Percentiles rank a stretch among this genome's conserved stretches.
These are phyloP conservation scores for Aulographum hederae DNA, from an alignment of 2,329 filamentous ascomycete genomes.

Conservation along the genomic window DNA sequence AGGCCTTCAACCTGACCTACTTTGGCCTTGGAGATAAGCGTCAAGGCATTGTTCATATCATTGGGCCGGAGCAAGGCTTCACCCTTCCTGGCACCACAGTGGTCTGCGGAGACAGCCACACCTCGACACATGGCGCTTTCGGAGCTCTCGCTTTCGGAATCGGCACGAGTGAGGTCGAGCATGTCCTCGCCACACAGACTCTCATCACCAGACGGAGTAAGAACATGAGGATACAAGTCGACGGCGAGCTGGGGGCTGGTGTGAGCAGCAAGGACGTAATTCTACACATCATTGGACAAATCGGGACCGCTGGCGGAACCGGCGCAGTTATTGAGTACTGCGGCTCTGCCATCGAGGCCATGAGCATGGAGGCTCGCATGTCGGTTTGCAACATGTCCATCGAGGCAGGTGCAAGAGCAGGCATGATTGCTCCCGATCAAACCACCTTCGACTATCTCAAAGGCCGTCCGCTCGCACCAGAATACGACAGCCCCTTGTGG, in stretches of 20 bases:
- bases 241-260: conserved; percentile 74
- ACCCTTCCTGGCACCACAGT: conserved; percentile 93
- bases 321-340: conserved; percentile 95
- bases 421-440: conserved; percentile 93
- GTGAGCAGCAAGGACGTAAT: conserved; percentile 95
- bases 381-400: conserved; percentile 99
- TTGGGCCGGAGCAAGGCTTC: conserved; percentile 96
- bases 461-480: conserved; percentile 73
- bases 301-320: conserved; percentile 88
- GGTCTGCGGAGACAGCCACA: conserved; percentile 95
- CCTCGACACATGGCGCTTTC: conserved; percentile 93
- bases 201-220: conserved; percentile 89
- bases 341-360: conserved; percentile 70
- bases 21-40: conserved; percentile 93
- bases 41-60: conserved; percentile 96
- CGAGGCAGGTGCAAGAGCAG: conserved; percentile 83
- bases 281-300: conserved; percentile 78
- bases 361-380: conserved; percentile 97
- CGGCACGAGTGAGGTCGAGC: conserved; percentile 94
- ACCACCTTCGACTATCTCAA: conserved; percentile 91
- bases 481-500: conserved; percentile 73
- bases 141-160: conserved; percentile 92
- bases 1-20: conserved; percentile 90
- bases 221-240: conserved; percentile 95
- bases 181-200: conserved; percentile 91